Conservation (phyloP, 495 filamentous ascomycete genomes). For the Daldinia loculata region DNA sequence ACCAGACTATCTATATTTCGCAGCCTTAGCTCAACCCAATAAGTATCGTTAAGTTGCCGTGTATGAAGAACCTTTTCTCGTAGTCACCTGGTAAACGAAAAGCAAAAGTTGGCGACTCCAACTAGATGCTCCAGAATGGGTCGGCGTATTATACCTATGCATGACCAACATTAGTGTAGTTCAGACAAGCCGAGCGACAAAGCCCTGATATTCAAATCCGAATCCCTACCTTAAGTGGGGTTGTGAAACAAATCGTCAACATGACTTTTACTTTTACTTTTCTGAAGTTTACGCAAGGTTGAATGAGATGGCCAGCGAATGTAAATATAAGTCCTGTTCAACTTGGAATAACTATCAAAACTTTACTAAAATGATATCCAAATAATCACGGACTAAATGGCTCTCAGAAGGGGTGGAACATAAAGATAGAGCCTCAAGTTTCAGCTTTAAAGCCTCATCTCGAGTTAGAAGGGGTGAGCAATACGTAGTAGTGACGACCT, state of each 20-base stretch:
- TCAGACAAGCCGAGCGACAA: background rate
- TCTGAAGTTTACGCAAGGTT: conserved; percentile 10
- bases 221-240: conserved; percentile 17
- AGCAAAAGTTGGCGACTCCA: conserved; percentile 9
- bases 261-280: background rate
- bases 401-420: background rate
- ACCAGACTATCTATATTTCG: conserved; percentile 1
- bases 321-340: background rate
- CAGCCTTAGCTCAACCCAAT: conserved; percentile 18
- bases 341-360: background rate
- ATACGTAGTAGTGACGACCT: background rate
- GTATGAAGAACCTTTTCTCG: conserved; percentile 1
- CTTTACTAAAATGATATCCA: background rate
- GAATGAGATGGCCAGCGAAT: background rate
- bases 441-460: conserved; percentile 29
- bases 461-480: background rate
- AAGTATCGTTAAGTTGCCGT: background rate
- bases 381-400: background rate
- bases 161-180: conserved; percentile 20
- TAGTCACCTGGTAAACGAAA: conserved; percentile 17
- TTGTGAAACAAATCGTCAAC: conserved; percentile 1
- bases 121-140: background rate
- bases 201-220: background rate
- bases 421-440: conserved; percentile 3
- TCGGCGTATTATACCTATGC: conserved; percentile 6